Evolutionary conservation across 2,329 filamentous ascomycete species (phyloP).

Genomic region (Phoma sp.): DNA sequence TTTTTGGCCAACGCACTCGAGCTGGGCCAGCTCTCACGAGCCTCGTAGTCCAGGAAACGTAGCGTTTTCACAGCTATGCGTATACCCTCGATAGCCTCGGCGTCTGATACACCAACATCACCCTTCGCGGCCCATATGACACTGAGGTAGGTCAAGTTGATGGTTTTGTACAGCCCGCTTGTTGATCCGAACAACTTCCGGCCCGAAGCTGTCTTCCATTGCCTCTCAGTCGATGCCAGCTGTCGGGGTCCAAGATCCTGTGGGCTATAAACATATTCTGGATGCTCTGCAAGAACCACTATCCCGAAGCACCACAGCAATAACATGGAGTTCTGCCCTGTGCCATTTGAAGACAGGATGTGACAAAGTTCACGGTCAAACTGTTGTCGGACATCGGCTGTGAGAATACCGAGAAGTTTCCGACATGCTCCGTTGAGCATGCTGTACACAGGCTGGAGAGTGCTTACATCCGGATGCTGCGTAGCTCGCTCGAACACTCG

Average conservation of each 20-base stretch:
- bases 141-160: slow-evolving; percentile 38
- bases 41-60: slow-evolving; percentile 28
- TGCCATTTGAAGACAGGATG: slow-evolving; percentile 33
- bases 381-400: slow-evolving; percentile 24
- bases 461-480: slow-evolving; percentile 28
- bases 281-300: slow-evolving; percentile 36
- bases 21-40: slow-evolving; percentile 31
- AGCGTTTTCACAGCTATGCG: slow-evolving; percentile 41
- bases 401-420: slow-evolving; percentile 34
- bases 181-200: slow-evolving; percentile 40
- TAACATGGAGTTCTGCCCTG: slow-evolving; percentile 36
- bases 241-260: slow-evolving; percentile 9
- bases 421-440: slow-evolving; percentile 48
- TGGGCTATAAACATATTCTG: slow-evolving; percentile 6
- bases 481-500: slow-evolving; percentile 38
- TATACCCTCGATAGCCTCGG: slow-evolving; percentile 39
- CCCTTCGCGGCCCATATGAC: slow-evolving; percentile 41
- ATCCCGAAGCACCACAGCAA: slow-evolving; percentile 45
- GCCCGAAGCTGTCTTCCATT: slow-evolving; percentile 41
- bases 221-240: slow-evolving; percentile 13
- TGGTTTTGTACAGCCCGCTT: slow-evolving; percentile 35
- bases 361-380: slow-evolving; percentile 39
- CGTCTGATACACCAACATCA: slow-evolving; percentile 30
- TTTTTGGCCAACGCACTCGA: slow-evolving; percentile 26
- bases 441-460: slow-evolving; percentile 37